Evolutionary conservation across 2,329 filamentous ascomycete species (phyloP).

Genomic region (Plectosphaerella cucumerina): DNA sequence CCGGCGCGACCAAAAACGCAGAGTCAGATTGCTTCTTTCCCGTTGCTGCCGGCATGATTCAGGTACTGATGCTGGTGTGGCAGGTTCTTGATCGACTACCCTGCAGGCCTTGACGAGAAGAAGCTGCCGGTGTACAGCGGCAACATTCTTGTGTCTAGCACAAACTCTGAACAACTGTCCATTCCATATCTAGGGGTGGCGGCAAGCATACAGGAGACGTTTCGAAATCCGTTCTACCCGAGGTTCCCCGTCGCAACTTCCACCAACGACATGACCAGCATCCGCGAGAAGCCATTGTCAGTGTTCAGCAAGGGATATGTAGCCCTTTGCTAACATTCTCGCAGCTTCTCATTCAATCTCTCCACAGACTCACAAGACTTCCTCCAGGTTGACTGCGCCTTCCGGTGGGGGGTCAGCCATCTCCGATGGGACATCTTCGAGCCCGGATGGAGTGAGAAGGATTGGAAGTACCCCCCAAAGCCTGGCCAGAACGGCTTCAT

Average conservation of each 20-base stretch:
- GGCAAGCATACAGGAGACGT: constrained; percentile 3
- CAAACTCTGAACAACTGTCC: constrained; percentile 33
- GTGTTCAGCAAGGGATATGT: neutral
- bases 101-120: constrained; percentile 17
- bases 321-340: neutral
- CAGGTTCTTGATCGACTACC: constrained; percentile 21
- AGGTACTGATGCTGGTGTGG: neutral
- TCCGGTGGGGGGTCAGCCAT: constrained; percentile 6
- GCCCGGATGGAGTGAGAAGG: constrained; percentile 27
- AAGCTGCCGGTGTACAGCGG: constrained; percentile 39
- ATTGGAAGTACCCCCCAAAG: constrained; percentile 36
- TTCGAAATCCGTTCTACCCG: constrained; percentile 2
- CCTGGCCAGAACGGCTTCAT: constrained; percentile 32
- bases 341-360: constrained; percentile 10
- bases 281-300: constrained; percentile 9
- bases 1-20: constrained; percentile 19
- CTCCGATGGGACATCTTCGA: constrained; percentile 28
- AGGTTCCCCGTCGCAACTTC: constrained; percentile 3
- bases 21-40: neutral
- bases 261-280: neutral
- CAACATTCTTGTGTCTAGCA: constrained; percentile 35
- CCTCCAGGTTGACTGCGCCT: constrained; percentile 1
- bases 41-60: neutral
- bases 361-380: constrained; percentile 6
- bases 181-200: constrained; percentile 31